A percentile compares a stretch with the other conserved stretches of the same genome.
These are phyloP conservation scores for Diutina scorzettiae DNA, from an alignment of 1,139 yeast species.

Conservation along the genomic window DNA sequence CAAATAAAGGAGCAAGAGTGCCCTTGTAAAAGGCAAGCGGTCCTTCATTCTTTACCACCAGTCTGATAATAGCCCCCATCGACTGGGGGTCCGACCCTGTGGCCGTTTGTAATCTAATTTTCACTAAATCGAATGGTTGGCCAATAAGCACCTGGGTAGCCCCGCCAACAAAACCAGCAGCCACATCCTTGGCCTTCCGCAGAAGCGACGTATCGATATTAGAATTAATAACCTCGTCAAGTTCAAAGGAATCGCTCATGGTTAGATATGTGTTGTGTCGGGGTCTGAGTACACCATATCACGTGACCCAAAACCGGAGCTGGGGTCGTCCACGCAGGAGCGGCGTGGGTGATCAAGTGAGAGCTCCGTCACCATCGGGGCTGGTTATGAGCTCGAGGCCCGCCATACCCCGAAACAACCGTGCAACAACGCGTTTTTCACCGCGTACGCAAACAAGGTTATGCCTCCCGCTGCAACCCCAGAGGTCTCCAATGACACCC, in stretches of 20 bases:
- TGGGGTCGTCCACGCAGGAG: no score
- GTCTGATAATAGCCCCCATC: conserved; percentile 36
- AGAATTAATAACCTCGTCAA: neutral
- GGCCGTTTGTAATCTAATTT: conserved; percentile 51
- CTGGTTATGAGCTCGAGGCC: no score
- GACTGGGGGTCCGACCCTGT: conserved; percentile 14
- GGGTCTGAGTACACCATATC: neutral
- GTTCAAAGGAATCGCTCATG: conserved; percentile 4
- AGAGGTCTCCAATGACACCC: neutral
- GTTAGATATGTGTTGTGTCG: neutral
- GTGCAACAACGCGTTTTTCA: no score
- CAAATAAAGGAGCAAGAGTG: conserved; percentile 33
- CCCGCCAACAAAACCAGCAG: conserved; percentile 39
- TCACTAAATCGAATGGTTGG: conserved; percentile 63
- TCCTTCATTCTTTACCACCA: conserved; percentile 51
- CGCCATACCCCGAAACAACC: no score
- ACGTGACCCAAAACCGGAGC: no score
- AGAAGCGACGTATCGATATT: conserved; percentile 37
- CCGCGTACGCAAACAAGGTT: no score
- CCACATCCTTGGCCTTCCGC: conserved; percentile 50
- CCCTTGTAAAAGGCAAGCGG: conserved; percentile 47
- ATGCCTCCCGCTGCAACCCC: neutral
- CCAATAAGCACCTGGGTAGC: conserved; percentile 67
- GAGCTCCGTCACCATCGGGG: no score
- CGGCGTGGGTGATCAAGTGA: no score